Percentiles rank a stretch among this genome's conserved stretches.
phyloP scores from a whole-genome alignment of 177 flowering plant genomes.

The Tripterygium wilfordii region DNA sequence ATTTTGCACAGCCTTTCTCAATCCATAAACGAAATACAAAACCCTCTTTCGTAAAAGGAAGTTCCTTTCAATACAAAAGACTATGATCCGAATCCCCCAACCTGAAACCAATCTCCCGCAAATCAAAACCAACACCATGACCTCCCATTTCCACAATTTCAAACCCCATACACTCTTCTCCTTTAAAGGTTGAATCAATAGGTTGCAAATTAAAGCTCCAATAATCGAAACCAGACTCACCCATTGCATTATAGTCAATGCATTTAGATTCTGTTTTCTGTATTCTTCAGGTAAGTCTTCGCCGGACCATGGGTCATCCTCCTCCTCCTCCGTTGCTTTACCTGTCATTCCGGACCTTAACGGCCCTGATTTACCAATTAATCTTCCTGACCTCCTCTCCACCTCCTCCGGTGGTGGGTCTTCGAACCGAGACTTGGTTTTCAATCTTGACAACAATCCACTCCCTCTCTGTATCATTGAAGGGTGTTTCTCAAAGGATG shows the following conservation, averaged over 20 bases:
- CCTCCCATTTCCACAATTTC: slow-evolving; percentile 40
- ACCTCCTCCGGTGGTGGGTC: slow-evolving; percentile 35
- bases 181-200: slow-evolving; percentile 15
- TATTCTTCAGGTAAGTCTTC: slow-evolving; percentile 53
- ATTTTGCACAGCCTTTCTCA: slow-evolving; percentile 36
- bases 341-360: slow-evolving; percentile 35
- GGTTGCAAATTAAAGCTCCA: slow-evolving; percentile 16
- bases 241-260: slow-evolving; percentile 24
- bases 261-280: slow-evolving; percentile 19
- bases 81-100: slow-evolving; percentile 32
- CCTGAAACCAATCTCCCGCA: slow-evolving; percentile 42
- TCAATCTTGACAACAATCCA: slow-evolving; percentile 16
- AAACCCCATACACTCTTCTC: slow-evolving; percentile 18
- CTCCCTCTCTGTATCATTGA: slow-evolving; percentile 18
- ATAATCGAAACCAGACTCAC: slow-evolving; percentile 24
- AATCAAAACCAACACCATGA: slow-evolving; percentile 29
- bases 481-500: too few relatives aligned
- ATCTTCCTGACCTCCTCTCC: slow-evolving; percentile 18
- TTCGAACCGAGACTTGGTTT: slow-evolving; percentile 38
- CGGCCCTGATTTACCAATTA: slow-evolving; percentile 11
- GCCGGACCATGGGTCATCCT: slow-evolving; percentile 43
- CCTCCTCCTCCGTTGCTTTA: slow-evolving; percentile 33
- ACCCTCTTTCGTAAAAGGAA: slow-evolving; percentile 34
- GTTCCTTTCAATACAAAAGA: slow-evolving; percentile 33
- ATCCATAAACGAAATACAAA: slow-evolving; percentile 38